phyloP scores from a whole-genome alignment of 257 asterid genomes.

The Lantana camara region DNA sequence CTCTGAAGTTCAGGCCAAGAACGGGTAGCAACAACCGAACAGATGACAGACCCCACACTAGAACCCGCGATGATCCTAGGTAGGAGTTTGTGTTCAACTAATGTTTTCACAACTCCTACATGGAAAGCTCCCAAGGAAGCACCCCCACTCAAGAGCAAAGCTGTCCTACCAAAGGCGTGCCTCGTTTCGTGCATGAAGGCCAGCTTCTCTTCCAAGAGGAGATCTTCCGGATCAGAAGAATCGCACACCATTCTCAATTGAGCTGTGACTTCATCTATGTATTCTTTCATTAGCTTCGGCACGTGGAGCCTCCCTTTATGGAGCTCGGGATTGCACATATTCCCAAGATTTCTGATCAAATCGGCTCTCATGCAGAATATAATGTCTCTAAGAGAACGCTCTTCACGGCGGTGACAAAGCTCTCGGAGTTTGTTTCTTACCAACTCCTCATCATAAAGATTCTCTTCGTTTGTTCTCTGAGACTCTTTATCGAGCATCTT shows the following conservation, averaged over 20 bases:
- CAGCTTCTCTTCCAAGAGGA: slow-evolving; percentile 86
- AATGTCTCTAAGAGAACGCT: slow-evolving; percentile 88
- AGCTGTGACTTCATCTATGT: slow-evolving; percentile 86
- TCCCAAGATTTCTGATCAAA: slow-evolving; percentile 80
- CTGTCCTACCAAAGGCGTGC: slow-evolving; percentile 96
- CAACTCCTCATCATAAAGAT: slow-evolving; percentile 88
- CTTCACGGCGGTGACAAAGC: slow-evolving; percentile 82
- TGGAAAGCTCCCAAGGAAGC: slow-evolving; percentile 96
- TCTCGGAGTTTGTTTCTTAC: slow-evolving; percentile 83
- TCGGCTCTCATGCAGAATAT: slow-evolving; percentile 93
- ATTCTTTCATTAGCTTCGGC: slow-evolving; percentile 87
- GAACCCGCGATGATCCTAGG: slow-evolving; percentile 96
- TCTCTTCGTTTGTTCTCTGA: slow-evolving; percentile 63
- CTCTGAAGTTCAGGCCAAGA: slow-evolving; percentile 99
- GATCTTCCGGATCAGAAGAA: slow-evolving; percentile 86
- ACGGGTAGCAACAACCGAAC: slow-evolving; percentile 80
- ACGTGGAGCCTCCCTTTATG: slow-evolving; percentile 89
- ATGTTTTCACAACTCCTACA: slow-evolving; percentile 85
- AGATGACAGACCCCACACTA: slow-evolving; percentile 93
- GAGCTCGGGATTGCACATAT: slow-evolving; percentile 95
- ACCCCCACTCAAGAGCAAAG: slow-evolving; percentile 91
- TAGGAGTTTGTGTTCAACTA: slow-evolving; percentile 87
- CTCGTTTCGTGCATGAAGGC: slow-evolving; percentile 96
- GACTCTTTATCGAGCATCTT: slow-evolving; percentile 87
- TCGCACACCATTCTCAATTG: slow-evolving; percentile 93